Evolutionary conservation across 768 basidiomycete genomes (phyloP), one percentile per base, ranked within the genome.

Genomic region (Aureoboletus auriporus): DNA sequence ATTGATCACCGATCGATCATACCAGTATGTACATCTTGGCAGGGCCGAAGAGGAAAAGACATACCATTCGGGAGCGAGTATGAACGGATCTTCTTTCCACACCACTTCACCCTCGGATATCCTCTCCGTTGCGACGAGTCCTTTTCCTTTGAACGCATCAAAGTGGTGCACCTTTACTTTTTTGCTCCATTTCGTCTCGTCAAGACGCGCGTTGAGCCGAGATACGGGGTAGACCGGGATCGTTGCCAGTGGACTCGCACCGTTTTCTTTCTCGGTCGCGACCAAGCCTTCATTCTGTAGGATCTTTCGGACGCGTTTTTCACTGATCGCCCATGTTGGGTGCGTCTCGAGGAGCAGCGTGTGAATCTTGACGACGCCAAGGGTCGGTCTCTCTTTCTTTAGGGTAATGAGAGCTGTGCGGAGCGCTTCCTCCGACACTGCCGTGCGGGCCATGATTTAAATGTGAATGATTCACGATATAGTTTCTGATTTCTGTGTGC

Each of bases 71-170:
- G 88, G 82, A n/a, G 86, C 84, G 17, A 89, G 67, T 39, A 85
- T 66, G 60, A 84, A 90, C 1, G 88, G 89, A 58, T 90, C 86
- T 60, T 94, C 91, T 50, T 82, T 84, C 89, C 92, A 93, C 14
- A 95, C 63, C 5, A 80, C 69, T 52, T 93, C 88, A 0, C 86
- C 89, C 57, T 82, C 77, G 23, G 69, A 68, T 45, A 94, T 85
- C 28, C 75, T 71, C 42, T 81, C 77, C 30, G 68, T 78, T 1
- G 89, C 89, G 0, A 93, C 79, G 31, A 95, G 71, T 0, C 92
- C 93, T 58, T 93, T 93, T 3, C 93, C 92, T 59, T 85, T 92
- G 49, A 72, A 71, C 51, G 75, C 73, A 41, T 79, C 74, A 58
- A 91, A 91, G 66, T 81, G 76, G 59, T 72, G 77, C 6, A 89